Base-by-base conservation (phyloP, 75 land plant genomes). In the Sequoia sempervirens region DNA sequence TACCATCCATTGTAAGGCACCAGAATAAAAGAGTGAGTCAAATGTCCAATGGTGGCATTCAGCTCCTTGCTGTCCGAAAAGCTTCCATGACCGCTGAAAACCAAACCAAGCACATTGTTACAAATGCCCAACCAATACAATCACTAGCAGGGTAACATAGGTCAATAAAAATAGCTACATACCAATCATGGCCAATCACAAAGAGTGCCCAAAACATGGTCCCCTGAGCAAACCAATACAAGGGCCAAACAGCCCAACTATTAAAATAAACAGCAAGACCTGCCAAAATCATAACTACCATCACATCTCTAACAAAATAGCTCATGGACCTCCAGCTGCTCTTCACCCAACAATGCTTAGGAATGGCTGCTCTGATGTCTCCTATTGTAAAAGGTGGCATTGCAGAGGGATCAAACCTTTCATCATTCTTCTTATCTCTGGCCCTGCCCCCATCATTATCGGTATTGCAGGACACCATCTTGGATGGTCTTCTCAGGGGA, bases 161-260 rank as follows among this genome's bases (percentile, higher is more conserved):
- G 32, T 3, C 3, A 32, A 10, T 23, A 28, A 5, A 30, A 12
- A 70, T 0, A 70, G 12, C 73, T 12, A 74, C 84, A 58, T 86
- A 96, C 99, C 99, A 97, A 84, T 97, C 99, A 85, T 97, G 99
- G 1, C 98, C 99, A 70, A 97, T 94, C 41, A 97, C 98, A 83
- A 97, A 95, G 46, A 97, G 87, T 12, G 99, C 99, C 99, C 98
- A 97, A 74, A 95, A 97, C 99, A 97, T 95, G 40, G 99, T 97
- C 2, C 99, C 99, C 87, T 97, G 99, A 40, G 93, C 92, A 50
- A 82, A 75, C 99, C 99, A 97, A 75, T 97, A 97, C 75, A 95
- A 88, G n/a, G 93, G 96, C 98, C 98, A 96, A 81, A 96, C 88
- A 45, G 88, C 32, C 98, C 96, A 96, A 58, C 84, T 93, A 69